Percentiles rank a stretch among this genome's conserved stretches.
These are phyloP conservation scores for Rhynchosporium secalis DNA, from an alignment of 2,329 filamentous ascomycete species.

Conservation along the genomic window DNA sequence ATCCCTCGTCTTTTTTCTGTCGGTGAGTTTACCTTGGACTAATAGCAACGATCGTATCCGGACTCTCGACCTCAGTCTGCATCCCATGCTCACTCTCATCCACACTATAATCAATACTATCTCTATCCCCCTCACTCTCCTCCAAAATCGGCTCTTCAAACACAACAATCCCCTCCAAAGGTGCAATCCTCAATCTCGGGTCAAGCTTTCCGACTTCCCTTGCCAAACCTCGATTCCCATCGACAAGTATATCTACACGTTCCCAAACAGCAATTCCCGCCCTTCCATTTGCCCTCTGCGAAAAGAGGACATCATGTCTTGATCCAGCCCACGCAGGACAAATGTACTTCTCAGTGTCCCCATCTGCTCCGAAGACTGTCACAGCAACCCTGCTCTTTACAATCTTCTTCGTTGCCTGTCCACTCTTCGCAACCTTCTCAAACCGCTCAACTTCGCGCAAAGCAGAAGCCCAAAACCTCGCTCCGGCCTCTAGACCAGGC, in stretches of 20 bases:
- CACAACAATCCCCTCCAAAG: constrained; percentile 30
- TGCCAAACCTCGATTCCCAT: constrained; percentile 33
- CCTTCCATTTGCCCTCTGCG: constrained; percentile 30
- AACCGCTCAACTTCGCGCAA: constrained; percentile 25
- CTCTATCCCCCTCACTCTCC: constrained; percentile 15
- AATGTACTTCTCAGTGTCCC: constrained; percentile 22
- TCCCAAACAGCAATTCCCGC: constrained; percentile 32
- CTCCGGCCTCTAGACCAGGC: constrained; percentile 61
- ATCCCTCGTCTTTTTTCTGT: neutral
- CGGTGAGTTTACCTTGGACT: constrained; percentile 4
- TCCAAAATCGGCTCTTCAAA: constrained; percentile 12
- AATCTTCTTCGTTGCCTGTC: neutral
- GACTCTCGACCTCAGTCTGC: constrained; percentile 35
- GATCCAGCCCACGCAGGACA: constrained; percentile 34
- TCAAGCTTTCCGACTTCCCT: constrained; percentile 27
- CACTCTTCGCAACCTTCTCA: neutral
- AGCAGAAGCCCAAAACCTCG: constrained; percentile 54
- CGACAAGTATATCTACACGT: constrained; percentile 29
- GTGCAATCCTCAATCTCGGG: constrained; percentile 23
- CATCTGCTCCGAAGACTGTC: constrained; percentile 32
- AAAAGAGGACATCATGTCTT: constrained; percentile 32
- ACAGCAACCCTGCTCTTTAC: constrained; percentile 26
- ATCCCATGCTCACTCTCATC: constrained; percentile 22
- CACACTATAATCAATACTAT: constrained; percentile 11
- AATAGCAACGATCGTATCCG: constrained; percentile 34